These are phyloP conservation scores for Rhizopus delemar DNA, from an alignment of 371 early-diverging fungal genomes.

Conservation along the genomic window DNA sequence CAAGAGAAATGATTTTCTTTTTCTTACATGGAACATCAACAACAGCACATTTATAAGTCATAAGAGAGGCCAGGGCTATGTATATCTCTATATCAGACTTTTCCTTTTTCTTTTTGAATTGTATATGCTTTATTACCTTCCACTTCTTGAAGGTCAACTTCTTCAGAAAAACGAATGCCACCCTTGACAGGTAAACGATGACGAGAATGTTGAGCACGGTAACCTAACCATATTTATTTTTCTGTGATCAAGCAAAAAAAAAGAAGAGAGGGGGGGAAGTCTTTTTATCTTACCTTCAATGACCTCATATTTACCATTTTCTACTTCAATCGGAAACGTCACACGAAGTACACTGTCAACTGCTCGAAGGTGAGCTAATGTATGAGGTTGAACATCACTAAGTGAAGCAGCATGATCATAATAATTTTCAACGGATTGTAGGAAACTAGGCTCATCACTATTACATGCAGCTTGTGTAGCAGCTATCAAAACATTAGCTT, in stretches of 20 bases:
- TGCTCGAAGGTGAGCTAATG: constrained; percentile 78
- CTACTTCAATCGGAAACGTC: constrained; percentile 84
- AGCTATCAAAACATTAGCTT: constrained; percentile 25
- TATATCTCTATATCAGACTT: not conserved
- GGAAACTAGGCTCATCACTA: constrained; percentile 73
- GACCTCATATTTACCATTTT: constrained; percentile 72
- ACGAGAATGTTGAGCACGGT: constrained; percentile 89
- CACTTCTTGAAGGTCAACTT: constrained; percentile 86
- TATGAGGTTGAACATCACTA: constrained; percentile 64
- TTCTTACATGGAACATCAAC: constrained; percentile 88
- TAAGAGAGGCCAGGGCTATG: constrained; percentile 69
- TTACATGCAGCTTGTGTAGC: constrained; percentile 69
- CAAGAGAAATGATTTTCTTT: not conserved
- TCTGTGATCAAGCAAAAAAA: not conserved
- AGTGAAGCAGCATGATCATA: constrained; percentile 78
- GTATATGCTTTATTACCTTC: constrained; percentile 46
- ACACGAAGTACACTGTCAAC: constrained; percentile 80
- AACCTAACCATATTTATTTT: constrained; percentile 44
- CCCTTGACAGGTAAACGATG: constrained; percentile 88
- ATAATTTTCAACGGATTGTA: constrained; percentile 79
- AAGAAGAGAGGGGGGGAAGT: not conserved
- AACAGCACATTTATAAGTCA: constrained; percentile 93
- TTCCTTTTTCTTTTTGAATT: not conserved
- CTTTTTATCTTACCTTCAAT: constrained; percentile 54
- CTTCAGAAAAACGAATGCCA: constrained; percentile 81